Conservation (phyloP, 2,329 filamentous ascomycete species). For the Coniochaeta pulveracea region DNA sequence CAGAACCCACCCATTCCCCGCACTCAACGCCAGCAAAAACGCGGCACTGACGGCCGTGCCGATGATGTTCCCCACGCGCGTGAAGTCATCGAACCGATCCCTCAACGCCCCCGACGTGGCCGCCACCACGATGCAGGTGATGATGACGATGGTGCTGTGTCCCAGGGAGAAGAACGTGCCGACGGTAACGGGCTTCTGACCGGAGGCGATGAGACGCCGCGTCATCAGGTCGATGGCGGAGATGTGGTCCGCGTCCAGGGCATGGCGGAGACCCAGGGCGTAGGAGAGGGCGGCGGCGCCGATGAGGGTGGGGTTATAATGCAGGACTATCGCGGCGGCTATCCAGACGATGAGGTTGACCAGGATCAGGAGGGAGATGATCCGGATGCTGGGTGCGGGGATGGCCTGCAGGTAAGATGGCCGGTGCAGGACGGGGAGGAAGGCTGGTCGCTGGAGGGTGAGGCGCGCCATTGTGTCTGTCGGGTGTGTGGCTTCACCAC, state of each 20-base stretch:
- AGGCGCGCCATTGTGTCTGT: too few species aligned
- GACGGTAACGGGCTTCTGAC: slow-evolving; percentile 79
- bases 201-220: slow-evolving; percentile 72
- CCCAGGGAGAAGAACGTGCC: slow-evolving; percentile 92
- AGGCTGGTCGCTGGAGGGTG: too few species aligned
- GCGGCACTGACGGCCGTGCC: slow-evolving; percentile 78
- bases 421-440: too few species aligned
- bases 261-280: slow-evolving; percentile 81
- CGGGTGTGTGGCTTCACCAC: too few species aligned
- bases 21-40: slow-evolving; percentile 71
- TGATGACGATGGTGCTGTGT: slow-evolving; percentile 83
- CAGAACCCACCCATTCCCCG: slow-evolving; percentile 79
- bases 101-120: slow-evolving; percentile 79
- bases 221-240: slow-evolving; percentile 91
- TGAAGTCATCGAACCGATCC: slow-evolving; percentile 69
- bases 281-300: slow-evolving; percentile 78
- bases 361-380: slow-evolving; percentile 37
- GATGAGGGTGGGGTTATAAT: slow-evolving; percentile 49
- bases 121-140: slow-evolving; percentile 85
- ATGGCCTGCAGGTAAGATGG: slow-evolving; percentile 15
- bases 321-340: slow-evolving; percentile 38
- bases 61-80: slow-evolving; percentile 73
- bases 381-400: slow-evolving; percentile 24
- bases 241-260: slow-evolving; percentile 91
- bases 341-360: slow-evolving; percentile 46